phyloP scores from a whole-genome alignment of 2,329 filamentous ascomycete genomes.

The Rugonectria rugulosa region DNA sequence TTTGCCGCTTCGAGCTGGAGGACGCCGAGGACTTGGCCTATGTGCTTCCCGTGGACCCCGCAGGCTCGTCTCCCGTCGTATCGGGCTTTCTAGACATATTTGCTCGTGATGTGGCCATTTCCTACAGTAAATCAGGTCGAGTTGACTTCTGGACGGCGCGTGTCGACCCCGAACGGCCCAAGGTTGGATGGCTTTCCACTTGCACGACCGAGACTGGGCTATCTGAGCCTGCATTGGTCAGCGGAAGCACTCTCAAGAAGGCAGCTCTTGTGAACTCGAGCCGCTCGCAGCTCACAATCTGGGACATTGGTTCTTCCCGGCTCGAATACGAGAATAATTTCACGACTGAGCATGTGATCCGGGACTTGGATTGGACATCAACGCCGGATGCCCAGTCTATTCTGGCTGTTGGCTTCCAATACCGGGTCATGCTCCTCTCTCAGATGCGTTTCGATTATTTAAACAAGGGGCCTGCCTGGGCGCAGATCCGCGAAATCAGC shows the following conservation, averaged over 20 bases:
- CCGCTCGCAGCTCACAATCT: slow-evolving; percentile 82
- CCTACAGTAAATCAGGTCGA: slow-evolving; percentile 77
- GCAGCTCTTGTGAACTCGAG: slow-evolving; percentile 80
- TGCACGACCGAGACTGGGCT: slow-evolving; percentile 83
- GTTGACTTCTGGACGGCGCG: slow-evolving; percentile 88
- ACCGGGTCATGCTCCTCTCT: slow-evolving; percentile 80
- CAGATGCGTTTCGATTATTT: slow-evolving; percentile 94
- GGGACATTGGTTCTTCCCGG: slow-evolving; percentile 84
- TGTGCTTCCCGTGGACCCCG: slow-evolving; percentile 85
- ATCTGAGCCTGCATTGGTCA: slow-evolving; percentile 75
- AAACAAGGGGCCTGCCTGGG: slow-evolving; percentile 89
- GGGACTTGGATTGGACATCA: slow-evolving; percentile 92
- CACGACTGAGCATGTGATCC: slow-evolving; percentile 75
- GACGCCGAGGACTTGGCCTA: slow-evolving; percentile 66
- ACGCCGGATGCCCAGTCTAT: slow-evolving; percentile 90
- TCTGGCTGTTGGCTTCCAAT: slow-evolving; percentile 90
- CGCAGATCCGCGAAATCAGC: slow-evolving; percentile 80
- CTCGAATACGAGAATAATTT: slow-evolving; percentile 84
- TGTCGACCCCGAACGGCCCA: slow-evolving; percentile 65
- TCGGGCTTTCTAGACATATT: slow-evolving; percentile 88
- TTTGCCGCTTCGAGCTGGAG: slow-evolving; percentile 75
- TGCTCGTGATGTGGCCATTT: slow-evolving; percentile 84
- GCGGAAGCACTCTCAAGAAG: slow-evolving; percentile 86
- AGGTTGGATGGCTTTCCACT: slow-evolving; percentile 83
- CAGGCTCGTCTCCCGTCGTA: slow-evolving; percentile 73